Base-by-base conservation (phyloP, 2,329 filamentous ascomycete species). In the Grosmannia penicillata region DNA sequence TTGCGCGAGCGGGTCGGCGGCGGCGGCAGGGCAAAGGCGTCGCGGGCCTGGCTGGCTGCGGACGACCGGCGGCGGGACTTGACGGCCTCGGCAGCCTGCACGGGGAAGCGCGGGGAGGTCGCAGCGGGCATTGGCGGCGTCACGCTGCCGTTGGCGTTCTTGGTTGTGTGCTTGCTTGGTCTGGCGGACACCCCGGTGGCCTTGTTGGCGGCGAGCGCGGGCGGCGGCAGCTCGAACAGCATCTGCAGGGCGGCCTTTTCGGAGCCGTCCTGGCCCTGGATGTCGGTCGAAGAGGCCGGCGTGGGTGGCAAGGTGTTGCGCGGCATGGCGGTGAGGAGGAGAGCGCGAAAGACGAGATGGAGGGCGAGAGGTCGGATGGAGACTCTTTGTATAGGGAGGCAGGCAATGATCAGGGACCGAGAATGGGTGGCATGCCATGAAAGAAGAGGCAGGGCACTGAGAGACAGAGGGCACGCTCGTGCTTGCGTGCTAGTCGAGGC, bases 1-100 rank as follows among this genome's bases (percentile, higher is more conserved):
- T 93, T 96, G 51, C 89, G 79, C 30, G 85, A 83, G 45, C 89
- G 71, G 4, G 87, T 94, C 0, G 91, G 91, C 14, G 89, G 91
- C 9, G 91, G 91, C 17, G 91, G 91, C 14, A 98, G 71, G 9
- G 82, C 72, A 56, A 94, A 93, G 34, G 70, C 64, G 48, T 76
- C 71, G 47, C 75, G 78, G 11, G 63, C 56, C 14, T 14, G 8
- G 32, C n/a, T 2, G 23, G 17, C 17, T 24, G n/a, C 10, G 47
- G 68, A 66, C 1, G 65, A 63, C 32, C 70, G 57, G 40, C 70
- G 61, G 32, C 67, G 62, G 10, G 66, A 60, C 46, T 71, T 72
- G 46, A 70, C 66, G 1, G 63, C 56, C 49, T 66, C 62, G 32
- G 61, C 57, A 9, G 50, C 41, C 48, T 56, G 36, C 11, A 44